These are phyloP conservation scores for Boletus vinaceobasis DNA, from an alignment of 768 basidiomycete species.

Conservation along the genomic window DNA sequence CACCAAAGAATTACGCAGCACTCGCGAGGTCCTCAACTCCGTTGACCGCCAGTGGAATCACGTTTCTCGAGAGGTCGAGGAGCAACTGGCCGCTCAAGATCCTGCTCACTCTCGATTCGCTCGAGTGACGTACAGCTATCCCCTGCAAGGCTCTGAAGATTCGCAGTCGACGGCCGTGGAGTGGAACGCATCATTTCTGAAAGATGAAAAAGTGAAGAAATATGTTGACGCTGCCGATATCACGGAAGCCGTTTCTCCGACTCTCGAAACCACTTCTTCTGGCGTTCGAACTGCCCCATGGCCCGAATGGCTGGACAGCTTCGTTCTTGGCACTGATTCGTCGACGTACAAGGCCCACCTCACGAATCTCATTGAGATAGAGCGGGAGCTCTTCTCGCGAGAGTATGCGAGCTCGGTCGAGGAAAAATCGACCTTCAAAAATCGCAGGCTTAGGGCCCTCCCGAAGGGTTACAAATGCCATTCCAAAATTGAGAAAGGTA, in stretches of 20 bases:
- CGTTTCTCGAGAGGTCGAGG: constrained; percentile 43
- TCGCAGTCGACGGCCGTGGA: constrained; percentile 55
- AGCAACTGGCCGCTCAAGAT: constrained; percentile 31
- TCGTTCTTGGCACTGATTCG: constrained; percentile 32
- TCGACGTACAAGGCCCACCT: constrained; percentile 36
- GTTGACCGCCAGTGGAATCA: constrained; percentile 43
- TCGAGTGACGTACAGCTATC: constrained; percentile 30
- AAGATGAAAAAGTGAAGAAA: constrained; percentile 15
- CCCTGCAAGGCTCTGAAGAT: constrained; percentile 62
- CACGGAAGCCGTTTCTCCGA: constrained; percentile 17
- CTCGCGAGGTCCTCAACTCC: constrained; percentile 43
- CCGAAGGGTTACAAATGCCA: constrained; percentile 42
- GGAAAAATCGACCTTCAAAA: constrained; percentile 27
- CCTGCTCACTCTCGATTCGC: constrained; percentile 6
- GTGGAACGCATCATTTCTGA: constrained; percentile 10
- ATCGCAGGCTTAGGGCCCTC: constrained; percentile 40
- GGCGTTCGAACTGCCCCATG: constrained; percentile 34
- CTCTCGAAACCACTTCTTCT: constrained; percentile 17
- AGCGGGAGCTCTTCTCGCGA: constrained; percentile 30
- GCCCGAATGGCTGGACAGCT: constrained; percentile 41
- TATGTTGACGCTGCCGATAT: constrained; percentile 19
- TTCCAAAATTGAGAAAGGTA: constrained; percentile 31
- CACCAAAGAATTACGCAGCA: constrained; percentile 44
- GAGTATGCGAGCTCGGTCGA: constrained; percentile 20
- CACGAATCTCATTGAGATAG: constrained; percentile 35